These are phyloP conservation scores for Magnolia changhungtana DNA, from an alignment of 164 flowering plant species.

Conservation along the genomic window DNA sequence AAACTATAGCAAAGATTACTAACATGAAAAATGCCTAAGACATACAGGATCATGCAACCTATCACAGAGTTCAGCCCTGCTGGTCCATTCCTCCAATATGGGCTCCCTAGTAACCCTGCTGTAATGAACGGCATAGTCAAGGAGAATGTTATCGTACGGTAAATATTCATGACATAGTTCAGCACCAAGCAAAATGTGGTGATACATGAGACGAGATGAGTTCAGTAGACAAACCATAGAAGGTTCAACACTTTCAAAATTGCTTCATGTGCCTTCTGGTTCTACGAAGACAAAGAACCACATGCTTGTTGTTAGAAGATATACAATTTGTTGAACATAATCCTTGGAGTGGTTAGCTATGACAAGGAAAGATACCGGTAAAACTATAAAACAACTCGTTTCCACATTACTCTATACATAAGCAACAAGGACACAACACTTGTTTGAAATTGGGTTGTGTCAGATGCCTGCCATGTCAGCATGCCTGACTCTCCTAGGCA, in stretches of 20 bases:
- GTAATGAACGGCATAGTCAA: conserved; percentile 4
- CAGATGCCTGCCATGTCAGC: neutral
- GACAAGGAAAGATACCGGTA: neutral
- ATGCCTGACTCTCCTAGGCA: neutral
- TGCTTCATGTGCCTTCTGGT: conserved; percentile 93
- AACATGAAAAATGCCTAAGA: conserved; percentile 7
- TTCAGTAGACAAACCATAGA: conserved; percentile 47
- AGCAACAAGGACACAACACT: no score
- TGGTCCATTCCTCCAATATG: conserved; percentile 70
- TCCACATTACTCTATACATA: neutral
- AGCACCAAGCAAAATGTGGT: neutral
- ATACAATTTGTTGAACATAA: neutral
- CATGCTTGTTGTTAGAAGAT: neutral
- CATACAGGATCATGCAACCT: conserved; percentile 61
- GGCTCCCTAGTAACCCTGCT: conserved; percentile 57
- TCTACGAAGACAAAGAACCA: conserved; percentile 33
- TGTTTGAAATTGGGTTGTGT: no score
- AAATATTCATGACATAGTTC: neutral
- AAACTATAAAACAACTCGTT: neutral
- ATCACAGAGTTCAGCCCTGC: conserved; percentile 62
- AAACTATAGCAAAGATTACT: neutral
- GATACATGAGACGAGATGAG: conserved; percentile 5
- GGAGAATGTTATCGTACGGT: neutral
- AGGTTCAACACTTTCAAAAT: conserved; percentile 77
- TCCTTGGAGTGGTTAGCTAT: no score